A percentile compares a stretch with the other conserved stretches of the same genome.
These are phyloP conservation scores for Salix brachista DNA, from an alignment of 345 rosid genomes.

Conservation along the genomic window DNA sequence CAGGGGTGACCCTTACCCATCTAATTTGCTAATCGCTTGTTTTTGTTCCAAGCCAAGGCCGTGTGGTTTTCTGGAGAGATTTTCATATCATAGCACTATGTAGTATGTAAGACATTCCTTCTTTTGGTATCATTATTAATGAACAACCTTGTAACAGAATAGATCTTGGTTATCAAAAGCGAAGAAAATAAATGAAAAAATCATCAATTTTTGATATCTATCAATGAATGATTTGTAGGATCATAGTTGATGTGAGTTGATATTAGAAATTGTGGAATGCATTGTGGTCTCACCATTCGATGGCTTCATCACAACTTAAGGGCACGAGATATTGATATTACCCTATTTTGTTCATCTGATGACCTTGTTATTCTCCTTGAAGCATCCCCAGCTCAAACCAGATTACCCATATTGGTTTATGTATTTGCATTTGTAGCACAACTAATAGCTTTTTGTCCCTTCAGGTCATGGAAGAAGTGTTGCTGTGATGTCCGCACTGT, in stretches of 20 bases:
- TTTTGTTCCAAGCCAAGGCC: background rate
- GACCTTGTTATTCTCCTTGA: background rate
- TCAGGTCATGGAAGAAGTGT: slow-evolving; percentile 80
- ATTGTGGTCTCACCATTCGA: background rate
- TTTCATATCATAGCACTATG: background rate
- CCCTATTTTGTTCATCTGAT: background rate
- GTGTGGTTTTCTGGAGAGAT: background rate
- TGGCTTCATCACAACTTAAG: background rate
- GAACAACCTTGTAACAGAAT: background rate
- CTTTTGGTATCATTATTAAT: background rate
- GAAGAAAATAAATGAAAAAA: background rate
- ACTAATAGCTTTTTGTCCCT: background rate
- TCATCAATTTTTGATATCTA: background rate
- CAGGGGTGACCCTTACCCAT: background rate
- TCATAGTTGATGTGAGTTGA: background rate
- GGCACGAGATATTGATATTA: background rate
- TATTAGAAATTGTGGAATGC: background rate
- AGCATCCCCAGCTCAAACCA: background rate
- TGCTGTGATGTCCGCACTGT: slow-evolving; percentile 57
- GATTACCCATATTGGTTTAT: background rate
- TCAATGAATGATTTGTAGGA: background rate
- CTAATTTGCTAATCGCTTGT: background rate
- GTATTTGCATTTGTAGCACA: background rate
- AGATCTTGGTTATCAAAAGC: background rate
- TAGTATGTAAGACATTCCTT: background rate